Evolutionary conservation across 306 rosid species (phyloP).

Genomic region (Psophocarpus tetragonolobus): DNA sequence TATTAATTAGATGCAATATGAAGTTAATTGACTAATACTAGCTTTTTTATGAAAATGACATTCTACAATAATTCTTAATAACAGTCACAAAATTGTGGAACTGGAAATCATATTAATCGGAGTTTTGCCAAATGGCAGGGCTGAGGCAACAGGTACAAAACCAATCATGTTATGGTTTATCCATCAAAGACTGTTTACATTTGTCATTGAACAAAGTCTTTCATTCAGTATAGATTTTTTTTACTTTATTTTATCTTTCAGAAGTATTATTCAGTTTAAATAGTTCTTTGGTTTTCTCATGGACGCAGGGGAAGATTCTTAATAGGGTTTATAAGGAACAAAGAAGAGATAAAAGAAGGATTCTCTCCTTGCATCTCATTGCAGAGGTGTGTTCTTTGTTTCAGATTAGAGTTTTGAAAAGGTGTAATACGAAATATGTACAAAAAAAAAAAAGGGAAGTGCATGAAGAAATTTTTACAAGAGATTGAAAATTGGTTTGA

Average conservation of each 20-base stretch:
- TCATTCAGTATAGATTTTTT: neutral
- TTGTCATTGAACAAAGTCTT: neutral
- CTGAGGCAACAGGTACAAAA: neutral
- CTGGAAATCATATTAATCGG: neutral
- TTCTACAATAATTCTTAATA: conserved; percentile 15
- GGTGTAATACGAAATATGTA: too few relatives aligned
- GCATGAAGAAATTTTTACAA: too few relatives aligned
- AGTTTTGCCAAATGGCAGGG: conserved; percentile 23
- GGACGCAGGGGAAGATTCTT: neutral
- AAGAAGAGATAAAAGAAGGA: neutral
- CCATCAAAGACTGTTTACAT: neutral
- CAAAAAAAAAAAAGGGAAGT: too few relatives aligned
- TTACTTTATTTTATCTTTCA: neutral
- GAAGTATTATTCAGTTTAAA: neutral
- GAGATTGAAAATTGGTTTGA: too few relatives aligned
- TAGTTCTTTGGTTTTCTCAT: neutral
- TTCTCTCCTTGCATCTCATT: too few relatives aligned
- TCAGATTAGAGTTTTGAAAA: too few relatives aligned
- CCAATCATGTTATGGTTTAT: neutral
- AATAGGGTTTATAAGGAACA: neutral
- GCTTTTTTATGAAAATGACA: conserved; percentile 27
- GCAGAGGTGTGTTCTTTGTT: too few relatives aligned
- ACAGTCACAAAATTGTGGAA: neutral
- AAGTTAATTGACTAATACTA: neutral
- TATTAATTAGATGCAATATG: neutral